A percentile compares a stretch with the other conserved stretches of the same genome.
These are phyloP conservation scores for Pythium grandisporangium DNA, from an alignment of 352 stramenopile species.

Conservation along the genomic window DNA sequence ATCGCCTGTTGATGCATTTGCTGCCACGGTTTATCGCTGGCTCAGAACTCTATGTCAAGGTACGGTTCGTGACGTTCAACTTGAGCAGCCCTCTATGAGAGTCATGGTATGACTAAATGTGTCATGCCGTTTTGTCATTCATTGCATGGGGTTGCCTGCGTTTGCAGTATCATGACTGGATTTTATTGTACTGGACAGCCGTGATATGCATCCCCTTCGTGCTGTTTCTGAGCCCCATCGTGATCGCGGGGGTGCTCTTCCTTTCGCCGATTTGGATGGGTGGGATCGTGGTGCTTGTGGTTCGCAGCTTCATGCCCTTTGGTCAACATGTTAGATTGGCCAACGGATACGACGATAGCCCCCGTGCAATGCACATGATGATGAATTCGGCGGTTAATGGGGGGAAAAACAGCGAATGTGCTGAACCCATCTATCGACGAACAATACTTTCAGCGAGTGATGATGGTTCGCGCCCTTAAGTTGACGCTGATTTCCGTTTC, in stretches of 20 bases:
- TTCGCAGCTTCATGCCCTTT: constrained; percentile 36
- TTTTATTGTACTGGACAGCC: constrained; percentile 60
- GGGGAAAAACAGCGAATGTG: too few species aligned
- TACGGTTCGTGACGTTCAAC: constrained; percentile 8
- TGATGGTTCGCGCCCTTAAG: too few species aligned
- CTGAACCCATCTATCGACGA: too few species aligned
- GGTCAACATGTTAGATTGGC: too few species aligned
- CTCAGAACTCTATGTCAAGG: constrained; percentile 26
- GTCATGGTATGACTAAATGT: too few species aligned
- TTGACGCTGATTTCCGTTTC: too few species aligned
- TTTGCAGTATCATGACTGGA: constrained; percentile 40
- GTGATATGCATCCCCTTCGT: constrained; percentile 65
- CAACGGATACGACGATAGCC: background rate
- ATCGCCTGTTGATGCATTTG: background rate
- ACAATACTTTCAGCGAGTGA: too few species aligned
- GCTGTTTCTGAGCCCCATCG: constrained; percentile 62
- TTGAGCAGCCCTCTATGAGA: too few species aligned
- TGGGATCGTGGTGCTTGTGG: constrained; percentile 38
- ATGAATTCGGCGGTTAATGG: too few species aligned
- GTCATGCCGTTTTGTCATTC: background rate
- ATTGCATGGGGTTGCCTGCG: too few species aligned
- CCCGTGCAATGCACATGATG: too few species aligned
- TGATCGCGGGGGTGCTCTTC: constrained; percentile 68
- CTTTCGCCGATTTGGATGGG: constrained; percentile 72
- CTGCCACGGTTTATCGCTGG: constrained; percentile 14